phyloP scores from a whole-genome alignment of 208 protist species.

The Trypanosoma lewisi region DNA sequence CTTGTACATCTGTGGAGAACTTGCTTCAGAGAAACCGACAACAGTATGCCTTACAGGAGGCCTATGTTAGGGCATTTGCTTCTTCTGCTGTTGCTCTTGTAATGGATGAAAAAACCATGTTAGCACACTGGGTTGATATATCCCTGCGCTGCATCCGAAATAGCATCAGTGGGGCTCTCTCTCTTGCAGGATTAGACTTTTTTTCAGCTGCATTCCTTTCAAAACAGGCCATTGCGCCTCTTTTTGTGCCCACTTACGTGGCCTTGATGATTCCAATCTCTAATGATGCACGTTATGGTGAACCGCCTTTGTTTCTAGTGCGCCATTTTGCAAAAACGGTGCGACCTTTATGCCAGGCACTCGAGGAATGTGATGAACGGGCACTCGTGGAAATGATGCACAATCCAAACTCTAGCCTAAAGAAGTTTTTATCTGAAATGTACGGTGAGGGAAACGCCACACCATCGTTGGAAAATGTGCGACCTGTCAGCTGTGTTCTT shows the following conservation, averaged over 20 bases:
- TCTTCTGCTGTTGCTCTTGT: conserved; percentile 51
- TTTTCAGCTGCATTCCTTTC: conserved; percentile 60
- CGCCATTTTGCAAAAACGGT: conserved; percentile 62
- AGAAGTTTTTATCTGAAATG: conserved; percentile 10
- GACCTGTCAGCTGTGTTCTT: conserved; percentile 58
- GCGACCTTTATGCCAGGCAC: conserved; percentile 47
- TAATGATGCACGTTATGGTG: conserved; percentile 34
- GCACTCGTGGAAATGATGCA: conserved; percentile 38
- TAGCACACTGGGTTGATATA: conserved; percentile 67
- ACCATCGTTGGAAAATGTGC: conserved; percentile 38
- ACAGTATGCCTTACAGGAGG: conserved; percentile 63
- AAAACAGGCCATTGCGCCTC: conserved; percentile 47
- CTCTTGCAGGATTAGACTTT: conserved; percentile 64
- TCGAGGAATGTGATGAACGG: conserved; percentile 58
- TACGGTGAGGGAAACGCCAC: conserved; percentile 1
- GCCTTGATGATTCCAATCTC: conserved; percentile 43
- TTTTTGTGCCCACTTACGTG: conserved; percentile 82
- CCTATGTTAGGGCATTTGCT: conserved; percentile 58
- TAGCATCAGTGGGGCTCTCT: conserved; percentile 37
- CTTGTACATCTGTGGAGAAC: conserved; percentile 6
- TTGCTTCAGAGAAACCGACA: conserved; percentile 34
- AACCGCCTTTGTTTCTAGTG: conserved; percentile 46
- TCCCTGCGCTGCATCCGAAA: conserved; percentile 49
- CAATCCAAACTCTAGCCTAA: conserved; percentile 26
- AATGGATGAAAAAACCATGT: conserved; percentile 51